Conservation (phyloP, 164 flowering plant genomes). For the Aristolochia fimbriata region DNA sequence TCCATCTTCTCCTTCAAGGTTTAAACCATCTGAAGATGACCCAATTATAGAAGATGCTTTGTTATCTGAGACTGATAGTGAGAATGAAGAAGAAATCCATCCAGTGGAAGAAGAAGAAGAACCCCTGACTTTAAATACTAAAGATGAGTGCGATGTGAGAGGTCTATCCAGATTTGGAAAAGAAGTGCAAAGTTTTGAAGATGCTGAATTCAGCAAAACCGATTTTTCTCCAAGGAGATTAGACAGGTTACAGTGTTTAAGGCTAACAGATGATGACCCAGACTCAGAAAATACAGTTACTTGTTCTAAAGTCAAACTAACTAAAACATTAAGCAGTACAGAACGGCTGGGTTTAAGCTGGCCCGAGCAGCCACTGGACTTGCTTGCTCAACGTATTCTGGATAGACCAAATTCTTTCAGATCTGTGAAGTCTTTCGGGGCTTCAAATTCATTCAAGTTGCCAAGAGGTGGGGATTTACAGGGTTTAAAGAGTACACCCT, state of each 20-base stretch:
- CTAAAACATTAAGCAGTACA: conserved; percentile 50
- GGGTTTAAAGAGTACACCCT: conserved; percentile 24
- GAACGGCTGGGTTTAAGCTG: conserved; percentile 79
- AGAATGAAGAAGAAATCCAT: conserved; percentile 51
- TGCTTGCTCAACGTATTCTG: conserved; percentile 42
- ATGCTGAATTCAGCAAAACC: conserved; percentile 17
- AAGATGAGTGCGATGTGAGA: conserved; percentile 24
- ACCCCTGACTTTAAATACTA: not conserved
- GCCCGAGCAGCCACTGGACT: conserved; percentile 81
- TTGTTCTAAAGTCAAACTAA: conserved; percentile 23
- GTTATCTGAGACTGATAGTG: conserved; percentile 50
- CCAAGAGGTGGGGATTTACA: conserved; percentile 17
- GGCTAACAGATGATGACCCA: conserved; percentile 21
- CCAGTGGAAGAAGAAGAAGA: conserved; percentile 45
- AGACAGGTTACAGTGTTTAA: conserved; percentile 37
- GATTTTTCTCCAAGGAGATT: conserved; percentile 46
- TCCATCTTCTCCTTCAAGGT: conserved; percentile 91
- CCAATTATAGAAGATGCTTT: conserved; percentile 63
- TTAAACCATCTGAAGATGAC: conserved; percentile 63
- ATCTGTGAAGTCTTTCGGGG: conserved; percentile 46
- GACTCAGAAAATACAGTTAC: conserved; percentile 18
- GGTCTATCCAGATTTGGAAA: conserved; percentile 10
- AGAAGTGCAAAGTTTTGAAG: conserved; percentile 13
- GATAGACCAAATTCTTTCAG: conserved; percentile 52
- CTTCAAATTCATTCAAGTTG: conserved; percentile 58